Base-by-base conservation (phyloP, 192 early-diverging fungal species). In the Gryganskiella cystojenkinii region DNA sequence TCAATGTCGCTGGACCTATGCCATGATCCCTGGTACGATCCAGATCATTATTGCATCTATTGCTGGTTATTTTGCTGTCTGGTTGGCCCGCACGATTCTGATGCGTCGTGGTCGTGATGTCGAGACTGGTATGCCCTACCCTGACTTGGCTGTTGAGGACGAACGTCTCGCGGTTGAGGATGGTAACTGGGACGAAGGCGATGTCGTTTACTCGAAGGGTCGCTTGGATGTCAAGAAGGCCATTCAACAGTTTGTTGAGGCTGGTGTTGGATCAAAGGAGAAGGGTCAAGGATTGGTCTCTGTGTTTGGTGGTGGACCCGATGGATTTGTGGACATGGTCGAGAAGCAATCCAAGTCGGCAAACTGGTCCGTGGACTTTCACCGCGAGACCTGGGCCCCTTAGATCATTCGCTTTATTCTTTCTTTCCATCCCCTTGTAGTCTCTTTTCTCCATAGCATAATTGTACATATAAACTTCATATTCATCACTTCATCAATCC, bases 111-210 rank as follows among this genome's bases (percentile, higher is more conserved):
- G 74, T 53, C 50, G 58, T 4, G 74, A 78, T 64, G 61, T 64
- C 17, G 74, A 78, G 66, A 69, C 35, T 19, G 66, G 66, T 10
- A 30, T 78, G n/a, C 67, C 74, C 20, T 69, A 64, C 56, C 74
- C 74, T 20, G 61, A 78, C 7, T 64, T 78, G 4, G 60, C 33
- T 0, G 34, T 28, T 13, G 67, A 78, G 53, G 74, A 78, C 37
- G 74, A 78, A 33, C 34, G 61, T 13, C 51, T 64, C 2, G 14
- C 66, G 20, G 42, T 54, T 45, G 74, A 78, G 61, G 74, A 78
- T n/a, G 74, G 74, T 11, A 78, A 78, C 66, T 78, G 74, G 74
- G 74, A 78, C 27, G 74, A 78, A 33, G 74, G 74, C 14, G 74
- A 78, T 69, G 74, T 78, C 6, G 61, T 78, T 17, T 78, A 78